A percentile compares a stretch with the other conserved stretches of the same genome.
Evolutionary conservation across 2,329 filamentous ascomycete genomes (phyloP).

Genomic region (Trichoderma koningii): DNA sequence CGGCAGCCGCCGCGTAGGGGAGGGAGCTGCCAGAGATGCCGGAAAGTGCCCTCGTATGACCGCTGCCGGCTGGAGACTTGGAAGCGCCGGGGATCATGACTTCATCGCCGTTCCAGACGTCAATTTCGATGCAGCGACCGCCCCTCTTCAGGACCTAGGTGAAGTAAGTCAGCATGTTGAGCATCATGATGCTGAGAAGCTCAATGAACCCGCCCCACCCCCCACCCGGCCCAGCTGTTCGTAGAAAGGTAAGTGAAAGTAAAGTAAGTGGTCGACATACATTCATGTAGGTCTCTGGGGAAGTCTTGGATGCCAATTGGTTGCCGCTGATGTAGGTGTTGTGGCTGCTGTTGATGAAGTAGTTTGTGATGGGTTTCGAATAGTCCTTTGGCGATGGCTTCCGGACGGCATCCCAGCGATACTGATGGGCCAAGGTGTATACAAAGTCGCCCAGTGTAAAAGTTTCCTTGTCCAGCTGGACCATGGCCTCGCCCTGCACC

Average conservation of each 20-base stretch:
- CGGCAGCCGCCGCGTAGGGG: constrained; percentile 48
- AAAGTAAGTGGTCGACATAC: constrained; percentile 48
- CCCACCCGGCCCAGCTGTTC: no score
- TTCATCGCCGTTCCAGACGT: constrained; percentile 81
- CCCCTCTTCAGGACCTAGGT: constrained; percentile 68
- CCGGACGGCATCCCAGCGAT: constrained; percentile 48
- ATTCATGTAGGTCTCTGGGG: constrained; percentile 74
- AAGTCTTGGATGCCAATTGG: constrained; percentile 77
- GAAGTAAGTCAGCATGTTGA: background rate
- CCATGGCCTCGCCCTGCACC: constrained; percentile 49
- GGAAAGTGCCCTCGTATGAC: constrained; percentile 52
- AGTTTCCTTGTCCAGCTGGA: constrained; percentile 43
- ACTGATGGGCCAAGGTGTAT: constrained; percentile 49
- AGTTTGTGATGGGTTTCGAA: constrained; percentile 75
- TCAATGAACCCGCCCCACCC: background rate
- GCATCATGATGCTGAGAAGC: background rate
- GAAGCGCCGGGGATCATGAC: constrained; percentile 39
- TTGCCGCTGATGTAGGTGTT: constrained; percentile 91
- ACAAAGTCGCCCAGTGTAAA: constrained; percentile 55
- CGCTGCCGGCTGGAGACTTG: constrained; percentile 42
- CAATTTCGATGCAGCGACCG: constrained; percentile 90
- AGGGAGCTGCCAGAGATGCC: constrained; percentile 51
- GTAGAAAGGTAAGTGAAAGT: background rate
- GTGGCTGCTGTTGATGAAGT: constrained; percentile 93
- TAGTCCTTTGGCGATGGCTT: constrained; percentile 58